Evolutionary conservation across 2,329 filamentous ascomycete genomes (phyloP).

Genomic region (Calonectria pauciramosa): DNA sequence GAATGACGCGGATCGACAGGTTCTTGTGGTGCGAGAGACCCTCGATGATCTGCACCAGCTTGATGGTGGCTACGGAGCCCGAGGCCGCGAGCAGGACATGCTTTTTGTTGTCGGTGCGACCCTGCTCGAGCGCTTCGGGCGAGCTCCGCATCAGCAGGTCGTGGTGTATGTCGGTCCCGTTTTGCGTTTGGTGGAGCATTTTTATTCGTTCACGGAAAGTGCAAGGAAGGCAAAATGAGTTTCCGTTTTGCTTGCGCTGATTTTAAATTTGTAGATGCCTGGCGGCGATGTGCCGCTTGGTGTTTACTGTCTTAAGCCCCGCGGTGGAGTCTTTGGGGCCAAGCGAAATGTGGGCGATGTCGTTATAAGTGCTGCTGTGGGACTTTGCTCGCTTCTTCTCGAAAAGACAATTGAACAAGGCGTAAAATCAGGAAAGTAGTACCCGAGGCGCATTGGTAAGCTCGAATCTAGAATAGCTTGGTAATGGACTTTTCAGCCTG

Average conservation of each 20-base stretch:
- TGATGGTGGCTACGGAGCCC: constrained; percentile 87
- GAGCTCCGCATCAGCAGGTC: constrained; percentile 41
- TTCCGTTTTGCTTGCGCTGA: background rate
- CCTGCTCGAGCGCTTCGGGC: constrained; percentile 50
- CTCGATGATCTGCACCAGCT: constrained; percentile 76
- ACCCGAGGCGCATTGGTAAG: background rate
- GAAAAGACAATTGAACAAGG: background rate
- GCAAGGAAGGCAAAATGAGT: background rate
- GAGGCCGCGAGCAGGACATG: constrained; percentile 59
- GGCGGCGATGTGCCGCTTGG: background rate
- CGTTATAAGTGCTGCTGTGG: background rate
- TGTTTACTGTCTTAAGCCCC: background rate
- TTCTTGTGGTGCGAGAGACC: constrained; percentile 65
- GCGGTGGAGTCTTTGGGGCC: constrained; percentile 10
- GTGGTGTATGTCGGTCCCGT: constrained; percentile 42
- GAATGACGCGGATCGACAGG: constrained; percentile 86
- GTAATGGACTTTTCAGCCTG: constrained; percentile 17
- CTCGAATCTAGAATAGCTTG: constrained; percentile 8
- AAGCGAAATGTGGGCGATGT: constrained; percentile 7
- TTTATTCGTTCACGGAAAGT: background rate
- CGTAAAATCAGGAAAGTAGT: background rate
- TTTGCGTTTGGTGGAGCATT: constrained; percentile 42
- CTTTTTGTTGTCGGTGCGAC: constrained; percentile 55
- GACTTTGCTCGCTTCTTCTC: background rate
- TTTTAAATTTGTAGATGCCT: background rate